phyloP scores from a whole-genome alignment of 1,284 basidiomycete genomes.

The Tetrapyrgos nigripes region DNA sequence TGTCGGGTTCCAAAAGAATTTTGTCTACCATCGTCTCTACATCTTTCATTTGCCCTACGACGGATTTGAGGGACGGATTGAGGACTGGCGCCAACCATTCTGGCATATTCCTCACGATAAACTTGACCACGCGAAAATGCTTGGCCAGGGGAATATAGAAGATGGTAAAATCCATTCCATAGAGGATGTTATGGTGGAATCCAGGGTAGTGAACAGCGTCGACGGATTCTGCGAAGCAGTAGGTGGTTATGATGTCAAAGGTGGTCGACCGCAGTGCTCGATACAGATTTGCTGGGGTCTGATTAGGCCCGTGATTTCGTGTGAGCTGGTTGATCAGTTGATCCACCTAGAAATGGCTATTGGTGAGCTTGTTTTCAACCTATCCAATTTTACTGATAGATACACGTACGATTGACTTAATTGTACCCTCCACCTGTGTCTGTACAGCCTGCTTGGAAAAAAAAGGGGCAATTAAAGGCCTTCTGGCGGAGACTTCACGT shows the following conservation, averaged over 20 bases:
- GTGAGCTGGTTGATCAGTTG: slow-evolving; percentile 22
- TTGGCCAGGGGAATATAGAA: slow-evolving; percentile 28
- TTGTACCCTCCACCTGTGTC: not conserved
- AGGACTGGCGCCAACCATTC: slow-evolving; percentile 18
- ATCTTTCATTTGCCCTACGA: slow-evolving; percentile 16
- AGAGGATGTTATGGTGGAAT: slow-evolving; percentile 33
- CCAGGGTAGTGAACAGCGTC: slow-evolving; percentile 24
- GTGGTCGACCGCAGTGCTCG: slow-evolving; percentile 22
- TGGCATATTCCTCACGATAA: slow-evolving; percentile 21
- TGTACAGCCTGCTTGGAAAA: slow-evolving; percentile 1
- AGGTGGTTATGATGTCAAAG: slow-evolving; percentile 35
- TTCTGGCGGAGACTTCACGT: not conserved
- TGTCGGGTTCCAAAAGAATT: not conserved
- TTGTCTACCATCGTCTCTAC: not conserved
- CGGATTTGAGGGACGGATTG: slow-evolving; percentile 11
- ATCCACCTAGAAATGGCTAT: slow-evolving; percentile 23
- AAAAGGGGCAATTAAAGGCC: not conserved
- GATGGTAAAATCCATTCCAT: slow-evolving; percentile 25
- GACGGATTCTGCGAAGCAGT: slow-evolving; percentile 31
- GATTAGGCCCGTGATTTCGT: not conserved
- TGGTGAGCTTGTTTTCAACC: not conserved
- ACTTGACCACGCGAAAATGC: slow-evolving; percentile 32
- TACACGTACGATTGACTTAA: slow-evolving; percentile 2
- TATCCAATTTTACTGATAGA: not conserved
- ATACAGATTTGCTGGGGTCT: slow-evolving; percentile 22